Conservation (phyloP, 352 stramenopile species). For the Elongisporangium undulatum region DNA sequence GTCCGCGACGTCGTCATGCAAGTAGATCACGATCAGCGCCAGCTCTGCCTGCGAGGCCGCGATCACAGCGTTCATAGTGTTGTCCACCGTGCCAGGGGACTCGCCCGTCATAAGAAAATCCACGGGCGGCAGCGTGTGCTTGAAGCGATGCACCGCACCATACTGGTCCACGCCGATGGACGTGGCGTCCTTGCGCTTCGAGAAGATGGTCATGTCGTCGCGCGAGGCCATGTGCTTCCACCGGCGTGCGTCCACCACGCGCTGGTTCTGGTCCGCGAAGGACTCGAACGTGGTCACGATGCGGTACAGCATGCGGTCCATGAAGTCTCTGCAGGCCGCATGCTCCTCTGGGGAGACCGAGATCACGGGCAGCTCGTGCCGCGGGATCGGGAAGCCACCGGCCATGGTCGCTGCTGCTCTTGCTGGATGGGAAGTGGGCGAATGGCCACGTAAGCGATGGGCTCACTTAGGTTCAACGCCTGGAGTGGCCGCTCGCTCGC, state of each 20-base stretch:
- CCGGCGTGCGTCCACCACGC: conserved; percentile 24
- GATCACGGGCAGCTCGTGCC: conserved; percentile 29
- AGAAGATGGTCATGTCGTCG: conserved; percentile 37
- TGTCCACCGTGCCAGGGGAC: conserved; percentile 31
- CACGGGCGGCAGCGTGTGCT: conserved; percentile 14
- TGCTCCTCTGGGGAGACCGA: conserved; percentile 24
- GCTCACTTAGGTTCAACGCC: too few species aligned
- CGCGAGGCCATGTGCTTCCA: conserved; percentile 34
- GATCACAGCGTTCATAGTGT: conserved; percentile 45
- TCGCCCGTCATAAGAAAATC: conserved; percentile 43
- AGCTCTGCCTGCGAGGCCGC: conserved; percentile 42
- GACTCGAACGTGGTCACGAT: conserved; percentile 39
- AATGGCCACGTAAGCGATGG: too few species aligned
- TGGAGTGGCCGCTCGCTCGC: too few species aligned
- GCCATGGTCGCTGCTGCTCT: conserved; percentile 9
- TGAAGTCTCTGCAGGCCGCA: conserved; percentile 22
- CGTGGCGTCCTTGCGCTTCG: conserved; percentile 28
- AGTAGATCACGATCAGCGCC: conserved; percentile 41
- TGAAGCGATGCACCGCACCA: conserved; percentile 7
- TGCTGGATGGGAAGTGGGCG: too few species aligned
- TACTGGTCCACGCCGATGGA: conserved; percentile 15
- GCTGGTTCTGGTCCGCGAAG: conserved; percentile 20
- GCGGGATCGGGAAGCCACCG: conserved; percentile 33
- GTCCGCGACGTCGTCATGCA: conserved; percentile 51
- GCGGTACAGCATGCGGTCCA: conserved; percentile 26